These are phyloP conservation scores for Gomphus bonarii DNA, from an alignment of 1,284 basidiomycete genomes.

Conservation along the genomic window DNA sequence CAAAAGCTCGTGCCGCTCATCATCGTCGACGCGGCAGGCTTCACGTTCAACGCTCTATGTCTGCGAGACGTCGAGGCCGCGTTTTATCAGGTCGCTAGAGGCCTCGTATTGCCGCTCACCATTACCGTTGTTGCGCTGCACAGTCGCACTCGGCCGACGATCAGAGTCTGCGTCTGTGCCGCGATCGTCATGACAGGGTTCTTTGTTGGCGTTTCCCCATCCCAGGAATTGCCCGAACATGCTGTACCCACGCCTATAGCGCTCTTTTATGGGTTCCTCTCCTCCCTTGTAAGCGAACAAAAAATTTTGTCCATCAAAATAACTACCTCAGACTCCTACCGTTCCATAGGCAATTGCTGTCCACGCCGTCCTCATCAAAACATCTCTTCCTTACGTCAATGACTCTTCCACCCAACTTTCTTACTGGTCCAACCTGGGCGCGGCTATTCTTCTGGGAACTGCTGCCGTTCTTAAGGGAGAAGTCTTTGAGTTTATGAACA, in stretches of 20 bases:
- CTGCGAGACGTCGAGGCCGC: conserved; percentile 25
- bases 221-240: background rate
- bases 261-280: conserved; percentile 20
- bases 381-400: conserved; percentile 16
- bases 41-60: conserved; percentile 27
- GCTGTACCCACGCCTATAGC: conserved; percentile 12
- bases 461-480: conserved; percentile 17
- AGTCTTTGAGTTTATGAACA: conserved; percentile 10
- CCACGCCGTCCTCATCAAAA: conserved; percentile 22
- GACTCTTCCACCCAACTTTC: conserved; percentile 18
- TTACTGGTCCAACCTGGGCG: conserved; percentile 20
- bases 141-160: conserved; percentile 13
- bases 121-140: conserved; percentile 18
- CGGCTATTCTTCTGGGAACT: conserved; percentile 15
- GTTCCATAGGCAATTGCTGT: conserved; percentile 16
- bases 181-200: conserved; percentile 18
- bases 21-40: conserved; percentile 21
- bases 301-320: background rate
- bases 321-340: background rate
- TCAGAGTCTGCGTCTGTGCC: conserved; percentile 15
- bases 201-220: conserved; percentile 16
- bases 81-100: conserved; percentile 28
- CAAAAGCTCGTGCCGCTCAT: conserved; percentile 56
- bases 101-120: conserved; percentile 29
- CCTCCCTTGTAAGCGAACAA: conserved; percentile 16